Percentiles rank a stretch among this genome's conserved stretches.
Conservation (phyloP, 2,329 filamentous ascomycete species). For the Colletotrichum lini region DNA sequence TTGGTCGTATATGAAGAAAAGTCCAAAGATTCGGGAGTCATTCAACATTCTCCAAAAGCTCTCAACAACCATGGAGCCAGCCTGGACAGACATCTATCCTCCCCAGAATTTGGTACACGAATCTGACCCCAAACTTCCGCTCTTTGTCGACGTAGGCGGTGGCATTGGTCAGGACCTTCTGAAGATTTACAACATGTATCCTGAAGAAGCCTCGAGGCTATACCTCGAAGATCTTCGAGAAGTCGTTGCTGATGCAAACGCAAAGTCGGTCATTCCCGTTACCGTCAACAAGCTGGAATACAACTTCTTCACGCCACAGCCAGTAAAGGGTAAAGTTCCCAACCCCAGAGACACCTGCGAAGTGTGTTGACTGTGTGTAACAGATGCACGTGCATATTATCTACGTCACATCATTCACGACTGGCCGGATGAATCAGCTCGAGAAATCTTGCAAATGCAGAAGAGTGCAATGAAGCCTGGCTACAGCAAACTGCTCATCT, state of each 20-base stretch:
- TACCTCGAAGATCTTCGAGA: slow-evolving; percentile 26
- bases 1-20: slow-evolving; percentile 19
- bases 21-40: not conserved
- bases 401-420: slow-evolving; percentile 70
- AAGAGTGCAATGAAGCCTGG: slow-evolving; percentile 62
- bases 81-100: slow-evolving; percentile 27
- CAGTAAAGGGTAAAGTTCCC: slow-evolving; percentile 43
- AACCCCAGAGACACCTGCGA: rapidly evolving
- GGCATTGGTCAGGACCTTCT: slow-evolving; percentile 25
- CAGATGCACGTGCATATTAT: slow-evolving; percentile 63
- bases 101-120: not conserved
- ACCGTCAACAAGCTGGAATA: slow-evolving; percentile 46
- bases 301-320: slow-evolving; percentile 57
- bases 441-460: slow-evolving; percentile 58
- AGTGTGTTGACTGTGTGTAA: not conserved
- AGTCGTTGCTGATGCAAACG: slow-evolving; percentile 8
- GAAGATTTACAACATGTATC: slow-evolving; percentile 12
- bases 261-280: slow-evolving; percentile 10
- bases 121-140: slow-evolving; percentile 13
- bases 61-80: slow-evolving; percentile 10
- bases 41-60: slow-evolving; percentile 27
- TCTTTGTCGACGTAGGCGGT: slow-evolving; percentile 29
- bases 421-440: slow-evolving; percentile 63
- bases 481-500: slow-evolving; percentile 52
- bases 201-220: slow-evolving; percentile 11